Evolutionary conservation across 2,329 filamentous ascomycete genomes (phyloP), one percentile per base, ranked within the genome.

Genomic region (Epichloe typhina): DNA sequence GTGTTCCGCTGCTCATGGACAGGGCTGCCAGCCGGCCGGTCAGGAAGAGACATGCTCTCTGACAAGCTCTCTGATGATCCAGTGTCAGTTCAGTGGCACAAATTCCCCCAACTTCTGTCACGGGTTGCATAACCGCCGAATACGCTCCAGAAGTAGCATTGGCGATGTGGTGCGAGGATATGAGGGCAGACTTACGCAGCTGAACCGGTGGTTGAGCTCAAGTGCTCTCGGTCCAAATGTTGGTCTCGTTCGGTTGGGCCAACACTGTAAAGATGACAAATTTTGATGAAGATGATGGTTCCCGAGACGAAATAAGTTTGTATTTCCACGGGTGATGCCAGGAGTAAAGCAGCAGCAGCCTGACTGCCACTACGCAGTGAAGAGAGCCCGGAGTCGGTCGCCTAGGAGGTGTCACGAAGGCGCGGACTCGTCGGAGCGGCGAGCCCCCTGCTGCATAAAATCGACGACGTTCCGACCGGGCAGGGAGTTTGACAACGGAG

Each of bases 21-120:
- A 55, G 81, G 75, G 58, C 72, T 75, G 58, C 76, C 76, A 62
- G 81, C 80, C 52, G 85, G 84, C 66, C 84, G 76, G 64, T 78
- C 72, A 55, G 78, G 77, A 57, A 79, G 73, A 68, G 79, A 79
- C 79, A 83, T 83, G 17, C 17, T 17, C 17, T 17, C 17, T 17
- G 17, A 17, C 17, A 17, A 17, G 62, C 60, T 71, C 63, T 46
- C 40, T 51, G 43, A 50, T 19, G 23, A 49, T 61, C 59, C 60
- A 60, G 57, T 53, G 47, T 42, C 31, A 49, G 35, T 35, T 31
- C 26, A 31, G 26, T 31, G 26, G 26, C 26, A 31, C 8, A 31
- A 0, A 1, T 26, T 37, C 19, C 19, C 19, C 19, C 19, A 1
- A 19, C 19, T 37, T 46, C n/a, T 31, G 26, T 31, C 26, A 9